phyloP scores from a whole-genome alignment of 805 yeast species.

The Candida peoriensis region DNA sequence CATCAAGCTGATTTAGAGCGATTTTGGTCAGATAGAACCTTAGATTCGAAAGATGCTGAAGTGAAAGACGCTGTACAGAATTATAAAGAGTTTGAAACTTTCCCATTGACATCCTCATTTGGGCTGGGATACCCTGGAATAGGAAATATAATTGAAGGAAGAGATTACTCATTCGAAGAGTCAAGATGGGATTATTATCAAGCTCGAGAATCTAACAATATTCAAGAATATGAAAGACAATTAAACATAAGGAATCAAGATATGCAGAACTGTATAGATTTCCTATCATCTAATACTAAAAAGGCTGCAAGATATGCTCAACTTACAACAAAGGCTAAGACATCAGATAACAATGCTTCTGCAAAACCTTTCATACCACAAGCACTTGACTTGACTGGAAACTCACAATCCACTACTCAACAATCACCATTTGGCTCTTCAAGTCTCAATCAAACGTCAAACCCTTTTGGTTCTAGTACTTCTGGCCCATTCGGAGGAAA shows the following conservation, averaged over 20 bases:
- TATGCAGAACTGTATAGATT: conserved; percentile 37
- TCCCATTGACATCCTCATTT: conserved; percentile 34
- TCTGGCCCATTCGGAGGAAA: conserved; percentile 10
- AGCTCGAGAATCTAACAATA: conserved; percentile 32
- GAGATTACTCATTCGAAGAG: conserved; percentile 55
- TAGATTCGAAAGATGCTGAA: conserved; percentile 25
- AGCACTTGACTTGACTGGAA: conserved; percentile 28
- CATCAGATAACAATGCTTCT: conserved; percentile 22
- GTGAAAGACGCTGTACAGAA: conserved; percentile 21
- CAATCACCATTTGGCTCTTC: conserved; percentile 4
- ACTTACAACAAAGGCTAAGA: conserved; percentile 30
- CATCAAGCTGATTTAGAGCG: conserved; percentile 13
- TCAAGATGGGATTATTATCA: conserved; percentile 40
- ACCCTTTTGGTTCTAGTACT: conserved; percentile 11
- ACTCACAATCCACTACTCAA: conserved; percentile 5
- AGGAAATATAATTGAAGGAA: conserved; percentile 41
- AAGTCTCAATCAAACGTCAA: conserved; percentile 1
- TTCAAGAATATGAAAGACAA: conserved; percentile 36
- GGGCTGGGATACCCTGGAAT: conserved; percentile 46
- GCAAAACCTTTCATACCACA: conserved; percentile 31
- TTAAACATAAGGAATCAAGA: conserved; percentile 41
- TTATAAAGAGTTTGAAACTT: conserved; percentile 21
- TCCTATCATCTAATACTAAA: conserved; percentile 34
- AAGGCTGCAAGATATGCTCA: conserved; percentile 59
- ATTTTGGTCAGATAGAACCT: conserved; percentile 21